Conservation (phyloP, 495 filamentous ascomycete genomes). For the Neurospora tetrasperma region DNA sequence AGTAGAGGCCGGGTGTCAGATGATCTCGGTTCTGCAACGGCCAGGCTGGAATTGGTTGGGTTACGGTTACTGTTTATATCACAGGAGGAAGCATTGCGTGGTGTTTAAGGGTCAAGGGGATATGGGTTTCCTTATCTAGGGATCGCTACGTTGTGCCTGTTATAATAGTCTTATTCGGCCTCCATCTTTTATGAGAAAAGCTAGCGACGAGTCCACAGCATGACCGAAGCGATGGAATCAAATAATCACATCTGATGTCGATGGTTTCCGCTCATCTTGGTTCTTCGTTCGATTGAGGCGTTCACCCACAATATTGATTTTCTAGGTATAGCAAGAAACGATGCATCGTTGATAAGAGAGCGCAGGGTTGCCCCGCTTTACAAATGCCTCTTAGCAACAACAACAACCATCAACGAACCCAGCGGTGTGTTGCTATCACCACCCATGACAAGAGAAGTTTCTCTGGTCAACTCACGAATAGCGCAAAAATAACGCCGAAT, state of each 20-base stretch:
- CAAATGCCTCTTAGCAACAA: not conserved
- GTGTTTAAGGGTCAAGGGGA: not conserved
- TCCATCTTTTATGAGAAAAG: not conserved
- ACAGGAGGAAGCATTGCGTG: not conserved
- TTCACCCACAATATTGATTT: not conserved
- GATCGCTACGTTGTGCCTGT: not conserved
- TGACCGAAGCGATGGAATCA: not conserved
- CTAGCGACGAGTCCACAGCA: not conserved
- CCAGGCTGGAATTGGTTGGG: not conserved
- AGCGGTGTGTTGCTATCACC: not conserved
- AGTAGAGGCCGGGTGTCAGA: not conserved
- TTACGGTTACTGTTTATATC: not conserved
- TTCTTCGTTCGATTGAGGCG: not conserved
- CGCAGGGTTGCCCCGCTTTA: not conserved
- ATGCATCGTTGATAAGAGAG: not conserved
- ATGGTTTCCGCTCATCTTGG: not conserved
- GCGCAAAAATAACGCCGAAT: not conserved
- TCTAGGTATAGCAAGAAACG: not conserved
- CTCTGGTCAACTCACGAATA: not conserved
- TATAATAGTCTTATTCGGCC: not conserved
- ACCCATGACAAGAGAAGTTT: not conserved
- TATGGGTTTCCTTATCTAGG: not conserved
- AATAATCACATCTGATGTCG: not conserved
- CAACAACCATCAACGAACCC: not conserved
- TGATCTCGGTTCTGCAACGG: not conserved